Conservation (phyloP, 2,329 filamentous ascomycete genomes). For the Penicillium sp. region DNA sequence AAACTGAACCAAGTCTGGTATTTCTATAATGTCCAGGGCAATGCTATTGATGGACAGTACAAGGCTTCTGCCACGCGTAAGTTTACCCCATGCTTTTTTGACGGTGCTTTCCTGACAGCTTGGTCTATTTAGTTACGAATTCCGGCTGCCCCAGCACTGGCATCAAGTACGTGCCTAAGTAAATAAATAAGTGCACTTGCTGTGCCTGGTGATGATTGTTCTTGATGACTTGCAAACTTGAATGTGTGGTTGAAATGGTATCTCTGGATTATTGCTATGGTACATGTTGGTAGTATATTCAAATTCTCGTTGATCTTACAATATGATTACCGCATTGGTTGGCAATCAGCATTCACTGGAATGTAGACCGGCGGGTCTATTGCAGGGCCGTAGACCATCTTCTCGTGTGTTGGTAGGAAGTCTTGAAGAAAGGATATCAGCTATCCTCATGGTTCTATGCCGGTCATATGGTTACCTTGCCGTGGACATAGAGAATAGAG, state of each 20-base stretch:
- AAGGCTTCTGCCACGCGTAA: constrained; percentile 53
- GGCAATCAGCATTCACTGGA: neutral
- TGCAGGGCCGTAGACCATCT: neutral
- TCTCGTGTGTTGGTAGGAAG: neutral
- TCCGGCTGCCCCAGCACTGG: constrained; percentile 62
- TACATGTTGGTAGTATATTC: constrained; percentile 3
- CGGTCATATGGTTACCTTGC: neutral
- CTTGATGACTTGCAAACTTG: neutral
- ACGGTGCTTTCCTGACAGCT: neutral
- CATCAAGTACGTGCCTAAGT: constrained; percentile 66
- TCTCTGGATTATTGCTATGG: constrained; percentile 3
- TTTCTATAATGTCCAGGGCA: constrained; percentile 53
- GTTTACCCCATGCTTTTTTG: constrained; percentile 12
- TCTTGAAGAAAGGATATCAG: neutral
- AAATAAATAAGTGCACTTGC: neutral
- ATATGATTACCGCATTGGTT: neutral
- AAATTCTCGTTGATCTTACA: neutral
- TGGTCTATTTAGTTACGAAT: constrained; percentile 30
- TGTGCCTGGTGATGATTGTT: neutral
- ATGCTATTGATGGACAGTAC: constrained; percentile 61
- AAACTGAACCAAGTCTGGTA: constrained; percentile 58
- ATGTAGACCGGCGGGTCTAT: neutral
- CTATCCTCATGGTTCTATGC: neutral
- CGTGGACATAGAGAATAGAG: neutral
- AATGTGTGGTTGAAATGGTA: constrained; percentile 2